Conservation (phyloP, 2,329 filamentous ascomycete genomes). For the Cladosporium velox region DNA sequence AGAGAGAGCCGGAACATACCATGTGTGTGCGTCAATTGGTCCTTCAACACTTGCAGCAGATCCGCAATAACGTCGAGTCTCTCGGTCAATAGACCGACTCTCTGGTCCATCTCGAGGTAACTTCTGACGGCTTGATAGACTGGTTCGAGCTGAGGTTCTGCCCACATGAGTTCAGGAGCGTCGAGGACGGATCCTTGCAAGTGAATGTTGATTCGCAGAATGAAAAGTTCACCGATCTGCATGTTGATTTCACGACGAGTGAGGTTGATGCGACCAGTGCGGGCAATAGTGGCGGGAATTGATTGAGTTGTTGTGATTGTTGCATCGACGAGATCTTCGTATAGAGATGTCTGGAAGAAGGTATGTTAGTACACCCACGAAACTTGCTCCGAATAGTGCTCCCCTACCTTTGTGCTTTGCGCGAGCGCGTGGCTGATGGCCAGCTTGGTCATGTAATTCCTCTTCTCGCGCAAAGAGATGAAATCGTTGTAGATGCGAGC, state of each 20-base stretch:
- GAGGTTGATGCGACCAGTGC: slow-evolving; percentile 88
- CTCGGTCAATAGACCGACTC: slow-evolving; percentile 85
- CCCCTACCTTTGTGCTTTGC: slow-evolving; percentile 95
- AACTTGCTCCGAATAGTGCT: too few species aligned
- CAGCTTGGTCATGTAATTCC: slow-evolving; percentile 97
- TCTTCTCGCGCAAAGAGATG: slow-evolving; percentile 89
- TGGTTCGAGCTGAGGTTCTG: slow-evolving; percentile 92
- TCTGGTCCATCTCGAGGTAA: slow-evolving; percentile 97
- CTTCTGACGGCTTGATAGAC: slow-evolving; percentile 93
- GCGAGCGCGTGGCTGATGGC: slow-evolving; percentile 94
- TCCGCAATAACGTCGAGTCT: slow-evolving; percentile 91
- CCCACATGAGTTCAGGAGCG: slow-evolving; percentile 97
- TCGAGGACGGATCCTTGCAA: slow-evolving; percentile 95
- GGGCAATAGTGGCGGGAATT: slow-evolving; percentile 87
- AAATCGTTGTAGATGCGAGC: slow-evolving; percentile 99
- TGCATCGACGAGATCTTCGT: slow-evolving; percentile 91
- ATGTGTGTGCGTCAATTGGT: slow-evolving; percentile 91
- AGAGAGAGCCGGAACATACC: slow-evolving; percentile 60
- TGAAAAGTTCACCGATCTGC: slow-evolving; percentile 98
- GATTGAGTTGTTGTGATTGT: slow-evolving; percentile 93
- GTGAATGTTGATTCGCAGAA: slow-evolving; percentile 96
- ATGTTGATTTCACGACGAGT: slow-evolving; percentile 93
- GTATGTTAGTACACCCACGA: slow-evolving; percentile 22
- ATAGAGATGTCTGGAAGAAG: slow-evolving; percentile 74
- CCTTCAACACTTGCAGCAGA: slow-evolving; percentile 87